Conservation (phyloP, 2,329 filamentous ascomycete genomes). For the Xylariaceae sp. region DNA sequence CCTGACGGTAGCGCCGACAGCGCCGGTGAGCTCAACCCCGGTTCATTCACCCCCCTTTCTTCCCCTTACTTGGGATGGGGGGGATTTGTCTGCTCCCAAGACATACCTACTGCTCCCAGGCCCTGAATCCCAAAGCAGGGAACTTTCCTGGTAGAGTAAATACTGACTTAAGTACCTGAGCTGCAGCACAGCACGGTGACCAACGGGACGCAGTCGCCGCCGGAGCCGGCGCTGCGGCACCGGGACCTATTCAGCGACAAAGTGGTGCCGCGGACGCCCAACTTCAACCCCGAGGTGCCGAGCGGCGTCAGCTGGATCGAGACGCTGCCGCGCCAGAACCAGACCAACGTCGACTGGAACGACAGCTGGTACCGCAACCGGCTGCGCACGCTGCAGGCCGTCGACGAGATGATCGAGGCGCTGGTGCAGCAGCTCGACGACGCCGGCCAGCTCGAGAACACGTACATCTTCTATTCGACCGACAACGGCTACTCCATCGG, state of each 20-base stretch:
- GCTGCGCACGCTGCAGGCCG: constrained; percentile 43
- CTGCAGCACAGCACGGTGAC: constrained; percentile 42
- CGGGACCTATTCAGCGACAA: constrained; percentile 50
- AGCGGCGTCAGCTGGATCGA: constrained; percentile 38
- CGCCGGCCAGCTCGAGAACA: constrained; percentile 53
- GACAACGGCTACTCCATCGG: constrained; percentile 55
- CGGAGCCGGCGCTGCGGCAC: constrained; percentile 48
- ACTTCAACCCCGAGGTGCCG: constrained; percentile 56
- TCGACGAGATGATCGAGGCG: constrained; percentile 46
- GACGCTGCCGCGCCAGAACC: constrained; percentile 32
- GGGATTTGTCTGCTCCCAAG: too few species aligned
- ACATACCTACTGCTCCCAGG: too few species aligned
- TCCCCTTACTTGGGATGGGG: too few species aligned
- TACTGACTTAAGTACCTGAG: too few species aligned
- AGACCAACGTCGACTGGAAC: constrained; percentile 35
- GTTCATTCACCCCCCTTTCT: too few species aligned
- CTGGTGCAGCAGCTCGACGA: constrained; percentile 33
- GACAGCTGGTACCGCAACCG: constrained; percentile 46
- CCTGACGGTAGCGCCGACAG: constrained; percentile 56
- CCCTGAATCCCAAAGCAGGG: too few species aligned
- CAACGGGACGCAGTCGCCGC: background rate
- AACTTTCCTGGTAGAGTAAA: too few species aligned
- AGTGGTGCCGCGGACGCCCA: constrained; percentile 54
- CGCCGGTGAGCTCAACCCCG: too few species aligned
- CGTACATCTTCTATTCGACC: constrained; percentile 49